Evolutionary conservation across 768 basidiomycete species (phyloP), one percentile per base, ranked within the genome.

Genomic region (Suillus discolor): DNA sequence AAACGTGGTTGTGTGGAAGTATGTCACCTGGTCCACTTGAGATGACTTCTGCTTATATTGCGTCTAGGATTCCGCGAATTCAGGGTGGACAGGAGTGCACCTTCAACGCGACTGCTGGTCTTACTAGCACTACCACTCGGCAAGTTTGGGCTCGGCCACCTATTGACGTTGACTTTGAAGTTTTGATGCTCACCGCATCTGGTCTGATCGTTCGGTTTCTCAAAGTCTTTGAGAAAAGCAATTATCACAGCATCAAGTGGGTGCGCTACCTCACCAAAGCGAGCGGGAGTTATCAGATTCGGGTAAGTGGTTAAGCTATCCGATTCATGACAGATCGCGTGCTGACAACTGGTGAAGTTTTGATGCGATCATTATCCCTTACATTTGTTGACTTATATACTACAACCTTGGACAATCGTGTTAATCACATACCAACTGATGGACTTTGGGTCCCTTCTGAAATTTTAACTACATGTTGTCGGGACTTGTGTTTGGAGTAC

Each of bases 1-100:
- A 79, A 99, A 99, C 69, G 86, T 97, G 36, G 92, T 99, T 57
- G 84, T 98, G 6, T 99, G 97, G 97, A 99, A 98, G 97, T 97
- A 76, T 71, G 97, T 84, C 20, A 5, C 53, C 12, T 34, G 41
- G 31, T 66, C 54, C 51, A 18, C 49, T 49, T 54, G 70, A 31
- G 59, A 20, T 16, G 59, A 18, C n/a, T 25, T 34, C 11, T 45
- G 41, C 62, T 70, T 3, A 73, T 23, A 60, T 41, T 62, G 23
- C 13, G 9, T n/a, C n/a, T 68, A 99, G 97, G 79, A 89, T 99
- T 63, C 90, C 95, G 11, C 84, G 95, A 65, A 81, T 99, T 63
- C 96, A 98, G 77, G 97, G 97, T 55, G 93, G 92, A 6, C 89
- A 94, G 69, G 97, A 99, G 78, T 86, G 88, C 69, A 94, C 94